A percentile compares a stretch with the other conserved stretches of the same genome.
Evolutionary conservation across 345 rosid species (phyloP).

Genomic region (Eucalyptus regnans): DNA sequence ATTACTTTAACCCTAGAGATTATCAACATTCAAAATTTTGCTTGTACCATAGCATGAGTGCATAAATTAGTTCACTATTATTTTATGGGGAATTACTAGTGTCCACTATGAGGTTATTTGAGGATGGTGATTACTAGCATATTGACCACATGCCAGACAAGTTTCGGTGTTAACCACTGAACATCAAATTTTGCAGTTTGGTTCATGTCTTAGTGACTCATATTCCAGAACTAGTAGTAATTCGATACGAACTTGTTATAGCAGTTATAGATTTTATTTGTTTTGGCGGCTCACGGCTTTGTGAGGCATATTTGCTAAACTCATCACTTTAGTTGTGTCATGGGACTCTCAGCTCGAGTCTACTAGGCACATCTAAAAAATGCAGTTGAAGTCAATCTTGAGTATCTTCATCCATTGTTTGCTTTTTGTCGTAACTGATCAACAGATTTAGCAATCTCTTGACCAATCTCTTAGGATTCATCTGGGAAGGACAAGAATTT

Average conservation of each 20-base stretch:
- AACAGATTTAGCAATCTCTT: background rate
- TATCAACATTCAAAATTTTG: background rate
- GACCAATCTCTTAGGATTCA: background rate
- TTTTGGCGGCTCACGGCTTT: background rate
- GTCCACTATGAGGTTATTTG: background rate
- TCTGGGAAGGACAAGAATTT: background rate
- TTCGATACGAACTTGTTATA: background rate
- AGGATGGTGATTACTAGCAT: background rate
- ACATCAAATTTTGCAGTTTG: background rate
- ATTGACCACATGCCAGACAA: background rate
- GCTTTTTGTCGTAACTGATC: background rate
- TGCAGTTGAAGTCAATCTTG: background rate
- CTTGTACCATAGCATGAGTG: background rate
- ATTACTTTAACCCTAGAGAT: background rate
- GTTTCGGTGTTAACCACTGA: background rate
- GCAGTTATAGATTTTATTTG: background rate
- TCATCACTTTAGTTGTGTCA: background rate
- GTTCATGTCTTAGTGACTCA: background rate
- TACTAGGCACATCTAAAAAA: background rate
- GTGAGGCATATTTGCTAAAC: background rate
- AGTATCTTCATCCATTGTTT: background rate
- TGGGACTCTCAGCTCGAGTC: background rate
- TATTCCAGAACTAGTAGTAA: background rate
- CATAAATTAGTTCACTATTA: background rate
- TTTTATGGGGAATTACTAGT: background rate